Conservation (phyloP, 495 filamentous ascomycete genomes). For the Podospora didyma region DNA sequence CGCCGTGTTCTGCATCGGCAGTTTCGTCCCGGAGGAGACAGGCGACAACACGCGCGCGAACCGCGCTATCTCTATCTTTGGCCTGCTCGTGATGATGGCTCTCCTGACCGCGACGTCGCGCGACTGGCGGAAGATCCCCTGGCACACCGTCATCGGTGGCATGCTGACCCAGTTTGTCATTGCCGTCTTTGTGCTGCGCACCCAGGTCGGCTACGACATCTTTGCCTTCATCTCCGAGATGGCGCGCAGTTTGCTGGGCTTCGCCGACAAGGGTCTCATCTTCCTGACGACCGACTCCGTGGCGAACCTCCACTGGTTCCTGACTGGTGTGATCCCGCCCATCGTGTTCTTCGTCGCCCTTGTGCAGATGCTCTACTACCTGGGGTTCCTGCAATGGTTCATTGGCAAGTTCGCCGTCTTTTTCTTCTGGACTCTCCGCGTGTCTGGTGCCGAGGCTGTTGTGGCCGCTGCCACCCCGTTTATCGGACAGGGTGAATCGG, state of each 20-base stretch:
- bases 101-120: conserved; percentile 65
- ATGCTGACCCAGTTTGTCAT: conserved; percentile 87
- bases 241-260: conserved; percentile 66
- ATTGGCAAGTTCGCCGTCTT: conserved; percentile 79
- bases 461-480: conserved; percentile 93
- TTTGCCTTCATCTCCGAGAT: conserved; percentile 79
- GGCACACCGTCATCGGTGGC: conserved; percentile 82
- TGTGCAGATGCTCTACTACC: conserved; percentile 77
- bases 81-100: conserved; percentile 67
- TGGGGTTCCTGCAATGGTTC: conserved; percentile 79
- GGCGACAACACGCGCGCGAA: conserved; percentile 73
- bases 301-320: conserved; percentile 54
- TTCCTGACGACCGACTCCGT: conserved; percentile 63
- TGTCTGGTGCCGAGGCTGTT: conserved; percentile 91
- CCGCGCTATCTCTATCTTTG: conserved; percentile 76
- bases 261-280: conserved; percentile 61
- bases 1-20: conserved; percentile 68
- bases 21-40: conserved; percentile 65
- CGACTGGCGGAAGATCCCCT: conserved; percentile 65
- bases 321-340: conserved; percentile 68
- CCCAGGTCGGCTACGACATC: conserved; percentile 73
- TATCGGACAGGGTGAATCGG: conserved; percentile 90
- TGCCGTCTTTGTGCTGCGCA: conserved; percentile 81
- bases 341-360: conserved; percentile 93
- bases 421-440: conserved; percentile 84